These are phyloP conservation scores for Pichia occidentalis DNA, from an alignment of 805 yeast genomes.

Conservation along the genomic window DNA sequence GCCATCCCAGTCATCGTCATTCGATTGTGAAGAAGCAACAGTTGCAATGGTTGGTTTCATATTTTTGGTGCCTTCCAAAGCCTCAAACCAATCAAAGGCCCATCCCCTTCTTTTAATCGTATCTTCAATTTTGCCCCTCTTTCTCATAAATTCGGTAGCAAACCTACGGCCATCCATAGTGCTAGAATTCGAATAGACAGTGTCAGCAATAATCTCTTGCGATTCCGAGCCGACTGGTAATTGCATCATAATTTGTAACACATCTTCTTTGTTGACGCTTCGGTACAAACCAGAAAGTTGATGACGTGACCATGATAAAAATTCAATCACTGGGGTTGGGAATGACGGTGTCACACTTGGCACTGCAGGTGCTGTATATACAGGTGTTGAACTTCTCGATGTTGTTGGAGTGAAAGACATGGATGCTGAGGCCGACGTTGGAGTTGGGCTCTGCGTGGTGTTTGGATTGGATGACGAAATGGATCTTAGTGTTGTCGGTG, in stretches of 20 bases:
- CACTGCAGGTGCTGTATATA: slow-evolving; percentile 6
- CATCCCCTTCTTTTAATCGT: slow-evolving; percentile 37
- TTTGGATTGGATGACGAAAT: slow-evolving; percentile 28
- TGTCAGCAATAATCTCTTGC: slow-evolving; percentile 81
- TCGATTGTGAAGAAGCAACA: no score
- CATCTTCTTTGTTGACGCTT: slow-evolving; percentile 71
- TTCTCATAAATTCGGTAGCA: slow-evolving; percentile 81
- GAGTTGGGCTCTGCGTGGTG: slow-evolving; percentile 13
- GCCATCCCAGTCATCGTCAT: slow-evolving; percentile 49
- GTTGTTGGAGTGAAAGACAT: background rate
- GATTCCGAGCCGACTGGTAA: slow-evolving; percentile 74
- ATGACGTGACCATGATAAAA: slow-evolving; percentile 65
- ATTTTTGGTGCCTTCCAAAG: slow-evolving; percentile 27
- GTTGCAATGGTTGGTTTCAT: slow-evolving; percentile 5
- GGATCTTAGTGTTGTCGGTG: slow-evolving; percentile 33
- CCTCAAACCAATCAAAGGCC: slow-evolving; percentile 66
- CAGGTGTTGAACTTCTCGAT: background rate
- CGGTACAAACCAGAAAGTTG: slow-evolving; percentile 62
- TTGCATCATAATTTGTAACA: slow-evolving; percentile 71
- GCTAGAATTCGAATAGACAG: slow-evolving; percentile 80
- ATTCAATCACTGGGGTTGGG: slow-evolving; percentile 44
- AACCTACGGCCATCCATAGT: slow-evolving; percentile 93
- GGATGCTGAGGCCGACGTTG: slow-evolving; percentile 32
- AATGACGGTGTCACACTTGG: slow-evolving; percentile 21
- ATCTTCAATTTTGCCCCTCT: slow-evolving; percentile 66